Base-by-base conservation (phyloP, 2,329 filamentous ascomycete species). In the Verticillium zaregamsianum region DNA sequence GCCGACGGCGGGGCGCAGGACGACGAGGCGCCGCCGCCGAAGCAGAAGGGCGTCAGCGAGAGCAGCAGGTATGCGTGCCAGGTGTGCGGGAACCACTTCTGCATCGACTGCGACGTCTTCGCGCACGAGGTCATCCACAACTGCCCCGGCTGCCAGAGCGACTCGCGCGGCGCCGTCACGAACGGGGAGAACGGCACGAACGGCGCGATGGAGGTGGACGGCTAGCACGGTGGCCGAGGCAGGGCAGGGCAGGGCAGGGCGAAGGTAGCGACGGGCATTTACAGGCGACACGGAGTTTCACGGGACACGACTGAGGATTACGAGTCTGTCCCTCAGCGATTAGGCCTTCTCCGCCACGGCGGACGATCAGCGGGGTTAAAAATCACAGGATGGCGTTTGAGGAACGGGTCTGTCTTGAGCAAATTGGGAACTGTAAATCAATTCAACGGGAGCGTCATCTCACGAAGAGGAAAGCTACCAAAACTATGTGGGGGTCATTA, bases 81-180 rank as follows among this genome's bases (percentile, higher is more conserved):
- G 67, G 88, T 89, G n/a, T 99, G 95, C 75, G 77, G 84, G 3
- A 88, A 91, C 63, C 94, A 98, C 76, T 99, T 98, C 73, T 99
- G 95, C 80, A 96, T 99, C 66, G 95, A 99, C 74, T 99, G 95
- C 74, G 95, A 99, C 74, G 87, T 97, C 28, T 97, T 95, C 77
- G 90, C 92, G 28, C 95, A 99, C 73, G 93, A 97, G 77, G 87
- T 96, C 14, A 85, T 97, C 59, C 94, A 99, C 73, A 98, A 98
- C 75, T 99, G 95, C 71, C 93, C 95, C 0, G 94, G 94, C 0
- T 99, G 95, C 74, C 89, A 86, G 74, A 84, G 83, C 69, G 79
- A 80, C 61, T 77, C 76, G 4, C 70, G 79, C 23, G 71, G 67
- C 40, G 63, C 64, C 15, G 69, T 69, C 59, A 64, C 68, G 25